Conservation (phyloP, 139 green algal genomes). For the Chlamydomonas schloesseri region DNA sequence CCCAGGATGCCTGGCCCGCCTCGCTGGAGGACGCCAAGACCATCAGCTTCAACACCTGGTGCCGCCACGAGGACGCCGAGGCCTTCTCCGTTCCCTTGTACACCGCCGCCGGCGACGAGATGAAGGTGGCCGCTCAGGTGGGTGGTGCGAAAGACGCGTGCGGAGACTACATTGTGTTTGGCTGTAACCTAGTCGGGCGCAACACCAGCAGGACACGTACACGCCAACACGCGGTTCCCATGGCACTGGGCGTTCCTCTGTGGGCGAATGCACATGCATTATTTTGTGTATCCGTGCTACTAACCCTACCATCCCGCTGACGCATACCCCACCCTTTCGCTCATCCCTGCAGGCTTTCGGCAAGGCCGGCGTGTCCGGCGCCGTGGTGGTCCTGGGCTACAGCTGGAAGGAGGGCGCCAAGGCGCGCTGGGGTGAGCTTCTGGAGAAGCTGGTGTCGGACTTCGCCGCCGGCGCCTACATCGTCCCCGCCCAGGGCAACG, state of each 20-base stretch:
- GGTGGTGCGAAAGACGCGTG: neutral
- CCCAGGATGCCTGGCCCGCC: neutral
- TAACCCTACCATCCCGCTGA: neutral
- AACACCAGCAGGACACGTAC: too few relatives aligned
- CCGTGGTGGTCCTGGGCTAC: slow-evolving; percentile 6
- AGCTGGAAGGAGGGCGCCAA: slow-evolving; percentile 1
- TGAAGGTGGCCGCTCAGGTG: slow-evolving; percentile 2
- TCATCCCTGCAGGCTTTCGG: slow-evolving; percentile 1
- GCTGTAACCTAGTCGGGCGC: too few relatives aligned
- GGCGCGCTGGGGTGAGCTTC: slow-evolving; percentile 1
- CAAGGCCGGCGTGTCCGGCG: neutral
- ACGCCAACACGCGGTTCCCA: too few relatives aligned
- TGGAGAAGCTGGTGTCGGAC: slow-evolving; percentile 10
- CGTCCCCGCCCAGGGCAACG: neutral
- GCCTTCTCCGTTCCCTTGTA: neutral
- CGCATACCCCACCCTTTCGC: neutral
- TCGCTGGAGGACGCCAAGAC: neutral
- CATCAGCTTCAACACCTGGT: slow-evolving; percentile 3
- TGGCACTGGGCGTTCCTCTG: too few relatives aligned
- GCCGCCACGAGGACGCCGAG: neutral
- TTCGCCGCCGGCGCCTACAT: slow-evolving; percentile 18
- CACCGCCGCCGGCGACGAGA: neutral
- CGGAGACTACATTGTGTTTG: too few relatives aligned
- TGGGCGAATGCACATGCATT: too few relatives aligned
- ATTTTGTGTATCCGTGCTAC: too few relatives aligned